Percentiles rank a stretch among this genome's conserved stretches.
phyloP scores from a whole-genome alignment of 306 rosid species.

The Quercus rubra region DNA sequence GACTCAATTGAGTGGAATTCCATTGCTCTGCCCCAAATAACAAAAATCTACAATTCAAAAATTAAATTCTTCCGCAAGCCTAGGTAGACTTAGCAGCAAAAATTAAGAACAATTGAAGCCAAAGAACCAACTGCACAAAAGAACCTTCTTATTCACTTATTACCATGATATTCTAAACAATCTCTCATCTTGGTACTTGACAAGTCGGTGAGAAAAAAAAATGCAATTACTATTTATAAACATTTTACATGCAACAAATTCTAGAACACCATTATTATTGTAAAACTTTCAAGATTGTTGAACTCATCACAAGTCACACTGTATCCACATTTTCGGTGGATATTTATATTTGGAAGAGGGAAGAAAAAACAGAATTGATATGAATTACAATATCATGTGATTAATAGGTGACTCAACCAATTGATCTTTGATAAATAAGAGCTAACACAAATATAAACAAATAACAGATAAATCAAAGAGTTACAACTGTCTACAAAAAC shows the following conservation, averaged over 20 bases:
- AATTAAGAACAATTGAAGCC: neutral
- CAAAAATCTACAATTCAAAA: neutral
- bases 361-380: neutral
- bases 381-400: neutral
- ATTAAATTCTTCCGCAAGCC: neutral
- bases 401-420: neutral
- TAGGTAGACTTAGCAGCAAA: neutral
- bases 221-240: neutral
- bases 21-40: neutral
- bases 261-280: neutral
- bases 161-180: neutral
- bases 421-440: neutral
- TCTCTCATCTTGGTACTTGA: neutral
- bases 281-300: neutral
- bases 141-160: neutral
- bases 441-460: neutral
- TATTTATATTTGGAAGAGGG: neutral
- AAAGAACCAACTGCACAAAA: neutral
- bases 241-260: neutral
- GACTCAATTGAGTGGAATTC: neutral
- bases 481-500: neutral
- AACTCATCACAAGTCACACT: too few relatives aligned
- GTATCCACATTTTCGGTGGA: neutral
- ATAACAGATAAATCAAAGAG: neutral
- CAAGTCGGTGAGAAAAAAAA: neutral